Percentiles rank a stretch among this genome's conserved stretches.
Conservation (phyloP, 2,329 filamentous ascomycete genomes). For the Cercospora citrullina region DNA sequence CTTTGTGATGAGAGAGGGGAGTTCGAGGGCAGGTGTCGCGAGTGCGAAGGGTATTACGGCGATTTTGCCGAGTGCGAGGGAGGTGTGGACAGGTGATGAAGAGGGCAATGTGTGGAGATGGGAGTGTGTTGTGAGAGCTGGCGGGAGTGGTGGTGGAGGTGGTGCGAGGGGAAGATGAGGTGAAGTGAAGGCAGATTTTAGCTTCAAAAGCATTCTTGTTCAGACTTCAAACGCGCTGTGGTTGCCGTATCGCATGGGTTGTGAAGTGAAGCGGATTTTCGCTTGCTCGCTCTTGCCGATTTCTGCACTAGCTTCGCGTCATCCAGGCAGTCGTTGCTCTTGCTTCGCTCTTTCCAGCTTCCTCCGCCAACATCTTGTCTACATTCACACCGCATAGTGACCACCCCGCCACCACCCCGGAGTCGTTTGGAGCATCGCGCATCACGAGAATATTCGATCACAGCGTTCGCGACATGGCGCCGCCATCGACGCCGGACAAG, state of each 20-base stretch:
- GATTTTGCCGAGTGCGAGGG: slow-evolving; percentile 76
- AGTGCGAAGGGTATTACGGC: slow-evolving; percentile 71
- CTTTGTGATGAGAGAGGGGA: slow-evolving; percentile 70
- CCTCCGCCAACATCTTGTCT: too few species aligned
- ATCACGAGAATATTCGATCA: not conserved
- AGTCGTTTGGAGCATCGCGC: too few species aligned
- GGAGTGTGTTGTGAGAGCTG: slow-evolving; percentile 36
- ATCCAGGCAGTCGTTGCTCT: not conserved
- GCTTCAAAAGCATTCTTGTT: not conserved
- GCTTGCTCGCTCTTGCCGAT: not conserved
- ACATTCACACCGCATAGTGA: too few species aligned
- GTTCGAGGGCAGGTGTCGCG: slow-evolving; percentile 44
- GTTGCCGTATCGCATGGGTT: not conserved
- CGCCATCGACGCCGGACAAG: not conserved
- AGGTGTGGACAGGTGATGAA: slow-evolving; percentile 92
- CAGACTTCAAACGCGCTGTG: not conserved
- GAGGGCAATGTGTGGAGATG: slow-evolving; percentile 69
- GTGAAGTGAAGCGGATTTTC: not conserved
- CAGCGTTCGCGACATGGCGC: not conserved
- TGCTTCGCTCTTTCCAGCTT: too few species aligned
- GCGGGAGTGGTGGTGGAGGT: slow-evolving; percentile 21
- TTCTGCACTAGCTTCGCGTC: not conserved
- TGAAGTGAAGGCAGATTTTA: not conserved
- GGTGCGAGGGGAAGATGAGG: slow-evolving; percentile 8
- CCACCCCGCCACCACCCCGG: too few species aligned